phyloP scores from a whole-genome alignment of 2,329 filamentous ascomycete species.

The Epichloe hybrida region DNA sequence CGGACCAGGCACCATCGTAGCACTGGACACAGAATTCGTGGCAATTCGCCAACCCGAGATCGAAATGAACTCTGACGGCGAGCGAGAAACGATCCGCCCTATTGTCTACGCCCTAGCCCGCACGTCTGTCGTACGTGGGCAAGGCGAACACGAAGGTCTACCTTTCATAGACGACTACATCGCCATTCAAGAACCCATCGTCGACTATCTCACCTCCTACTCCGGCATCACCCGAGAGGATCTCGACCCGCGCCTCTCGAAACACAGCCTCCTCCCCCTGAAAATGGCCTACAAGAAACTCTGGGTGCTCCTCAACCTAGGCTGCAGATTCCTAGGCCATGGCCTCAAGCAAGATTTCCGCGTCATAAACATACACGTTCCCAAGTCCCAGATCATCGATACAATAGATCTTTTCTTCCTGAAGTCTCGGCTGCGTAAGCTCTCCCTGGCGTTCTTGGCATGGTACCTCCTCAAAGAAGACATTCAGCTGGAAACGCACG shows the following conservation, averaged over 20 bases:
- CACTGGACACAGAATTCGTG: conserved; percentile 93
- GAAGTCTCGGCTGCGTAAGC: conserved; percentile 64
- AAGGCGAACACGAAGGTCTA: conserved; percentile 61
- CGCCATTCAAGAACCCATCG: conserved; percentile 74
- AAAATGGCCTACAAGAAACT: conserved; percentile 97
- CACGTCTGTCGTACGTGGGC: conserved; percentile 76
- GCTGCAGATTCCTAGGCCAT: conserved; percentile 87
- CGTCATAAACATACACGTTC: conserved; percentile 95
- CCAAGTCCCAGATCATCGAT: conserved; percentile 80
- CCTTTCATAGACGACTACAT: conserved; percentile 99
- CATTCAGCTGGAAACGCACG: conserved; percentile 85
- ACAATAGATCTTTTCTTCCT: conserved; percentile 88
- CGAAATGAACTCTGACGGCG: conserved; percentile 88
- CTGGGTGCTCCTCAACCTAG: conserved; percentile 89
- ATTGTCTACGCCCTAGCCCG: conserved; percentile 85
- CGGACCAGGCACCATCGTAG: conserved; percentile 60
- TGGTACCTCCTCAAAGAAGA: conserved; percentile 86
- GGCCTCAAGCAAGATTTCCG: conserved; percentile 92
- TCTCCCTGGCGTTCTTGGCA: conserved; percentile 81
- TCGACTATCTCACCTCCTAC: conserved; percentile 90
- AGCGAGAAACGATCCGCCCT: conserved; percentile 80
- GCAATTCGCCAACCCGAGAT: conserved; percentile 86
- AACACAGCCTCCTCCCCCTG: conserved; percentile 69
- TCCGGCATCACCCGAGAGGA: conserved; percentile 83
- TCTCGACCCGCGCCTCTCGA: conserved; percentile 63